These are phyloP conservation scores for Mortierella hygrophila DNA, from an alignment of 192 early-diverging fungal species.

Conservation along the genomic window DNA sequence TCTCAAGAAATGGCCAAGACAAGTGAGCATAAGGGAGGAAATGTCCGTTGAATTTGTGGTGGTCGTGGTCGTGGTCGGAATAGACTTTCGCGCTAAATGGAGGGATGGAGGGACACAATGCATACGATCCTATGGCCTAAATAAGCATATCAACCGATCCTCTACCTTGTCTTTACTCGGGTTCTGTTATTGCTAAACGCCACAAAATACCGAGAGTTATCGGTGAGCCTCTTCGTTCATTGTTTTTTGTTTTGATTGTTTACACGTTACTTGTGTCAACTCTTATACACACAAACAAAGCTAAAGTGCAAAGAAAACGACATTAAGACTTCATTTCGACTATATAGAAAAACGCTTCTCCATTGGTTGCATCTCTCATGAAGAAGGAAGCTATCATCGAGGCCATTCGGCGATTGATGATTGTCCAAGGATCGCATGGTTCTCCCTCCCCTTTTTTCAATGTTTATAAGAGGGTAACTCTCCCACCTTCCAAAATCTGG, in stretches of 20 bases:
- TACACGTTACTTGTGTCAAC: too few relatives aligned
- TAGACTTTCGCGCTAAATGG: not conserved
- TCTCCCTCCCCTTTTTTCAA: not conserved
- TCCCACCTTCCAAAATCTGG: slow-evolving; percentile 8
- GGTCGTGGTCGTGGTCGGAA: not conserved
- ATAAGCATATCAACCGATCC: not conserved
- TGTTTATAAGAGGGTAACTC: not conserved
- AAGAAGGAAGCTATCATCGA: not conserved
- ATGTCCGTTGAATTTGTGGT: not conserved
- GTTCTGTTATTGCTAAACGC: not conserved
- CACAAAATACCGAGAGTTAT: slow-evolving; percentile 2
- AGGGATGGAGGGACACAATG: not conserved
- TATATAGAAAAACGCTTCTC: not conserved
- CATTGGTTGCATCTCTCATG: not conserved
- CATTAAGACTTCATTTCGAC: not conserved
- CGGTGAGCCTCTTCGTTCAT: not conserved
- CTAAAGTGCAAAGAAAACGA: not conserved
- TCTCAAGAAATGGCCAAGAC: not conserved
- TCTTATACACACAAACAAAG: not conserved
- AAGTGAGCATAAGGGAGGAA: not conserved
- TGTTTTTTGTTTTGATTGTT: not conserved
- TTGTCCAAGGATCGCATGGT: not conserved
- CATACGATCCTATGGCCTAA: not conserved
- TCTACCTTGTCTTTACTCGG: not conserved
- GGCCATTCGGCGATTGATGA: not conserved